A percentile compares a stretch with the other conserved stretches of the same genome.
These are phyloP conservation scores for Macrocystidia cucumis DNA, from an alignment of 1,284 basidiomycete genomes.

Conservation along the genomic window DNA sequence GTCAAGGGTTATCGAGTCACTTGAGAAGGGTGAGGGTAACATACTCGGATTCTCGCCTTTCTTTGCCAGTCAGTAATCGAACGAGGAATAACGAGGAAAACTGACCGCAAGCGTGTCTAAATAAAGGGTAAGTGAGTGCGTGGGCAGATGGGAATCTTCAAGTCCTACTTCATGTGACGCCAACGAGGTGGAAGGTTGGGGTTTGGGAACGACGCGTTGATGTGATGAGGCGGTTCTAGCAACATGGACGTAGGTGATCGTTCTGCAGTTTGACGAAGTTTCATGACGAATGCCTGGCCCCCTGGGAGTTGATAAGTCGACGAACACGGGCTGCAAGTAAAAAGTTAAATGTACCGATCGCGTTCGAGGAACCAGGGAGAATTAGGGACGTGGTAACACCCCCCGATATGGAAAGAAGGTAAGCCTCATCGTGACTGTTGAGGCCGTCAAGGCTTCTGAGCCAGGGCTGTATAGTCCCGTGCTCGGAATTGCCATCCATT, in stretches of 20 bases:
- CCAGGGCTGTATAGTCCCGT: constrained; percentile 53
- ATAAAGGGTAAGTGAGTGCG: constrained; percentile 5
- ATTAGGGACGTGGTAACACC: constrained; percentile 65
- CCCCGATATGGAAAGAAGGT: constrained; percentile 48
- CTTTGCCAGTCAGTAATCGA: not conserved
- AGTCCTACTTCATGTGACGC: constrained; percentile 50
- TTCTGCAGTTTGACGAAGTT: constrained; percentile 49
- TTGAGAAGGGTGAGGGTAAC: constrained; percentile 8
- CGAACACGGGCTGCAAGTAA: not conserved
- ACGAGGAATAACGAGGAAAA: constrained; percentile 7
- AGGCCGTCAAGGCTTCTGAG: constrained; percentile 53
- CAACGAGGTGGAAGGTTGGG: constrained; percentile 30
- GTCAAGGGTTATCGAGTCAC: no score
- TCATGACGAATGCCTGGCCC: constrained; percentile 63
- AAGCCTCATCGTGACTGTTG: constrained; percentile 57
- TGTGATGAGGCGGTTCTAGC: constrained; percentile 44
- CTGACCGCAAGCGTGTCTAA: constrained; percentile 53
- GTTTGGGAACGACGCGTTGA: constrained; percentile 31
- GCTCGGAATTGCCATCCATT: constrained; percentile 42
- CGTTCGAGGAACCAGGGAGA: constrained; percentile 37
- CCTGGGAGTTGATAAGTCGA: constrained; percentile 17
- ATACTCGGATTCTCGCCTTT: constrained; percentile 39
- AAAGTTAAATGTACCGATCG: constrained; percentile 26
- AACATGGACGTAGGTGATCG: constrained; percentile 49
- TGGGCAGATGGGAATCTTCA: constrained; percentile 1